These are phyloP conservation scores for Quercus rubra DNA, from an alignment of 306 rosid species.

Conservation along the genomic window DNA sequence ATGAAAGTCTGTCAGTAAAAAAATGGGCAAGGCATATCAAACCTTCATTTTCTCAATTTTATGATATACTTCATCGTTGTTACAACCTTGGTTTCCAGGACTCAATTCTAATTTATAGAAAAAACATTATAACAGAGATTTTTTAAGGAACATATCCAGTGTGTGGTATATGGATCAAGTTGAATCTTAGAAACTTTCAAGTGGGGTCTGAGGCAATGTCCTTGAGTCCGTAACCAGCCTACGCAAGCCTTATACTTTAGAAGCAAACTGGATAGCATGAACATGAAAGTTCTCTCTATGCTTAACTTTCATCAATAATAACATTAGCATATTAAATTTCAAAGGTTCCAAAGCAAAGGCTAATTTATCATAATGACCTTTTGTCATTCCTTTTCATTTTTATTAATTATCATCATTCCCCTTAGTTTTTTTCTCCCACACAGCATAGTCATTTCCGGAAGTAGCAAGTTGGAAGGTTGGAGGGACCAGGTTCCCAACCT, in stretches of 20 bases:
- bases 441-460: conserved; percentile 32
- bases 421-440: conserved; percentile 28
- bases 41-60: no score
- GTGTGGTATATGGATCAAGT: not conserved
- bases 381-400: not conserved
- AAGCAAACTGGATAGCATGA: not conserved
- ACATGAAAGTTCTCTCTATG: not conserved
- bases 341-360: not conserved
- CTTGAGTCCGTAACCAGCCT: no score
- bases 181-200: no score
- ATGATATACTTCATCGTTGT: no score
- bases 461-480: conserved; percentile 16
- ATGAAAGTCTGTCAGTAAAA: no score
- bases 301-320: not conserved
- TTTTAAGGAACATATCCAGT: not conserved
- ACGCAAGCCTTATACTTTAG: no score
- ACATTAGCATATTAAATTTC: not conserved
- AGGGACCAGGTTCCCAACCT: conserved; percentile 27
- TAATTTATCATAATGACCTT: not conserved
- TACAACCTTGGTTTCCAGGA: not conserved
- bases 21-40: no score
- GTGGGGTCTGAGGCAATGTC: no score
- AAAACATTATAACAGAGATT: not conserved
- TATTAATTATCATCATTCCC: not conserved
- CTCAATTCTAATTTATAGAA: not conserved